Evolutionary conservation across 163 green algal genomes (phyloP).

Genomic region (Chlamydomonas reinhardtii): DNA sequence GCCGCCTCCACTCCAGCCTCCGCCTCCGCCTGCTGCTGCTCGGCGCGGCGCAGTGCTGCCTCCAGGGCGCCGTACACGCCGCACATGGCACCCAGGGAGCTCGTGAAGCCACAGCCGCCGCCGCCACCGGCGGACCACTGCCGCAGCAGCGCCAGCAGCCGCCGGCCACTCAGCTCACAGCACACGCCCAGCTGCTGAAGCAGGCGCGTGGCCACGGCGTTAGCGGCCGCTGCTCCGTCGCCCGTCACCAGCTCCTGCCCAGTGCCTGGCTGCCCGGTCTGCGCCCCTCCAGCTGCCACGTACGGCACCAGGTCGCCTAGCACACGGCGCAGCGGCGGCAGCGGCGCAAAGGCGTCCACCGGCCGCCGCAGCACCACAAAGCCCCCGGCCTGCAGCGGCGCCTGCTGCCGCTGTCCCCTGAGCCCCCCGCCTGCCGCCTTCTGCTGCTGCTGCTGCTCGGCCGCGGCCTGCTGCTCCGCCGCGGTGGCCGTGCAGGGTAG

Average conservation of each 20-base stretch:
- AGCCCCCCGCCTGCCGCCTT: not conserved
- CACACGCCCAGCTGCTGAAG: slow-evolving; percentile 21
- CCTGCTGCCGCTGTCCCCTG: not conserved
- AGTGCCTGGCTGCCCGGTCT: too few species aligned
- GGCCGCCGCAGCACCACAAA: not conserved
- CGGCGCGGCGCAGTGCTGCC: not conserved
- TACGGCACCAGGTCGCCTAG: not conserved
- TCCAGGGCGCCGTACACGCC: not conserved
- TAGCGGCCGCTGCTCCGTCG: too few species aligned
- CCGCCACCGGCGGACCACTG: not conserved
- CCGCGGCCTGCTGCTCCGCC: not conserved
- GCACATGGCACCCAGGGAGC: too few species aligned
- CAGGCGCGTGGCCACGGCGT: not conserved
- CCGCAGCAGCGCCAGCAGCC: not conserved
- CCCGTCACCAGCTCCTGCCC: too few species aligned
- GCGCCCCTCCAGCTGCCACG: too few species aligned
- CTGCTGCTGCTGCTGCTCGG: too few species aligned
- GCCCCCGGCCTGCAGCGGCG: not conserved
- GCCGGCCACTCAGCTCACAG: not conserved
- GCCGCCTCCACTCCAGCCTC: not conserved
- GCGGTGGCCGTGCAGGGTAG: not conserved
- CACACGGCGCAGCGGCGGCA: not conserved
- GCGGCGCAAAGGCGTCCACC: not conserved
- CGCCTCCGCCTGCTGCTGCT: not conserved
- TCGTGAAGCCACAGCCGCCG: too few species aligned